These are phyloP conservation scores for Auxenochlorella pyrenoidosa DNA, from an alignment of 139 green algal genomes.

Conservation along the genomic window DNA sequence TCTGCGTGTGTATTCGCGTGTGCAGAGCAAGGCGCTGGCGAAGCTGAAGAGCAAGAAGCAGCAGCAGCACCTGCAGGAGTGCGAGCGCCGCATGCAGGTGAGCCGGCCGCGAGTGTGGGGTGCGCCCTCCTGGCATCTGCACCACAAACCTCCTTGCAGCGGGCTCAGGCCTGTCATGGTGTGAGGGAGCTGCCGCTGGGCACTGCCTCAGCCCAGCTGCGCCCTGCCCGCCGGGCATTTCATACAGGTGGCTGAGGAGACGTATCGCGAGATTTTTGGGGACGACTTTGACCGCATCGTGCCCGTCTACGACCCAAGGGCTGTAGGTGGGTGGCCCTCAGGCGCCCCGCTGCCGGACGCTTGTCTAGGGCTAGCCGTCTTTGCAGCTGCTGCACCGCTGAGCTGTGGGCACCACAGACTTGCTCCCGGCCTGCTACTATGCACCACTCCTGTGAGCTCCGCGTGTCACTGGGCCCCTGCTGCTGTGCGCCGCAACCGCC, in stretches of 20 bases:
- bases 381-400: too few relatives aligned
- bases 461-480: too few relatives aligned
- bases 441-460: too few relatives aligned
- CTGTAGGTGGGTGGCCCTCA: slow-evolving; percentile 6
- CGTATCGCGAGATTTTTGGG: slow-evolving; percentile 52
- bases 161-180: too few relatives aligned
- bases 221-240: not conserved
- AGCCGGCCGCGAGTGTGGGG: not conserved
- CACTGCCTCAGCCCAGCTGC: not conserved
- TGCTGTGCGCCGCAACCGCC: not conserved
- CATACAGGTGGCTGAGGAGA: slow-evolving; percentile 14
- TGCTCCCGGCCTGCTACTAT: too few relatives aligned
- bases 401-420: too few relatives aligned
- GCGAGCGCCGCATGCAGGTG: slow-evolving; percentile 26
- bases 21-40: slow-evolving; percentile 18
- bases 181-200: not conserved
- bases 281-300: slow-evolving; percentile 70
- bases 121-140: not conserved
- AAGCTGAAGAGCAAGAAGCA: slow-evolving; percentile 13
- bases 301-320: slow-evolving; percentile 49
- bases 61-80: not conserved
- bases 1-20: too few relatives aligned
- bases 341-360: too few relatives aligned
- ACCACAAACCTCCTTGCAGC: not conserved
- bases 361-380: too few relatives aligned